These are phyloP conservation scores for Rhododendron mucronatum DNA, from an alignment of 148 eudicot species.

Conservation along the genomic window DNA sequence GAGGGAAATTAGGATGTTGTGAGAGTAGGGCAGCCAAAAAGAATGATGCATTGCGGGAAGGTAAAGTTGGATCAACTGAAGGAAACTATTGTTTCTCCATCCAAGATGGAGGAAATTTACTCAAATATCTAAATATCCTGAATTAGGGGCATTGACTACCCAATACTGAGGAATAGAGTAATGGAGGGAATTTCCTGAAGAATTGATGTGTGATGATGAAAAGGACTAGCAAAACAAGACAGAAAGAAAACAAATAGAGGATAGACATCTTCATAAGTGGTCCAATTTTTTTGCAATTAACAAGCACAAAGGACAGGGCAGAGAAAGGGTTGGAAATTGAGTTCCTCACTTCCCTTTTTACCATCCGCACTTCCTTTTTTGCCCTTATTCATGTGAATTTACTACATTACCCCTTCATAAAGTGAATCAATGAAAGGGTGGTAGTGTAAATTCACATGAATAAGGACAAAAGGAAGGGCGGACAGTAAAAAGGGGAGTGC, in stretches of 20 bases:
- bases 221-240: too few relatives aligned
- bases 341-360: too few relatives aligned
- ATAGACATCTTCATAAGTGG: background rate
- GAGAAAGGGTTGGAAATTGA: background rate
- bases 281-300: too few relatives aligned
- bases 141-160: too few relatives aligned
- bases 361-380: background rate
- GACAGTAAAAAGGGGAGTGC: too few relatives aligned
- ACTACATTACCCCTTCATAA: background rate
- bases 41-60: too few relatives aligned
- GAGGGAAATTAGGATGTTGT: conserved; percentile 5
- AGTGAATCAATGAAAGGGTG: background rate
- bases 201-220: too few relatives aligned
- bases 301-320: background rate
- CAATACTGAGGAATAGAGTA: too few relatives aligned
- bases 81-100: too few relatives aligned
- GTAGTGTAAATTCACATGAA: background rate
- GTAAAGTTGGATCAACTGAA: too few relatives aligned
- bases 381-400: background rate
- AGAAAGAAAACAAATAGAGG: too few relatives aligned
- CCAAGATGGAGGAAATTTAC: background rate
- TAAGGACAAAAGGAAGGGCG: background rate
- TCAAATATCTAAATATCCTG: background rate
- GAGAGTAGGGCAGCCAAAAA: background rate
- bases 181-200: too few relatives aligned